Conservation (phyloP, 2,329 filamentous ascomycete genomes). For the Xylariomycetidae sp. region DNA sequence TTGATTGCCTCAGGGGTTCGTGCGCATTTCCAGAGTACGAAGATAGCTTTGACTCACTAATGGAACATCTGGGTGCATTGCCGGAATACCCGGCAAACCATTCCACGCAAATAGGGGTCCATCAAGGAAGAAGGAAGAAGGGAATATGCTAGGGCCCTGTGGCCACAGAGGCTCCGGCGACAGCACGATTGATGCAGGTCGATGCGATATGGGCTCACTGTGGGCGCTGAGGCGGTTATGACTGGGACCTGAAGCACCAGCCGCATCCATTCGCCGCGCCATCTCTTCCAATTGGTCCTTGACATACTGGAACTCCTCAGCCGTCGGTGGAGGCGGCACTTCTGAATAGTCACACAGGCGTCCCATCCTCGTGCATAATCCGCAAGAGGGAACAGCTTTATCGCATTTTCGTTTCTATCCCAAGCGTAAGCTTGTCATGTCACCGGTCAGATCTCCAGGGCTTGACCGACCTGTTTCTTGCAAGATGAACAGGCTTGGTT, state of each 20-base stretch:
- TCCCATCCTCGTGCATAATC: constrained; percentile 39
- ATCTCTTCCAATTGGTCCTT: constrained; percentile 33
- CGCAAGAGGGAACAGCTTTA: constrained; percentile 43
- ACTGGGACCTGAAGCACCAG: too few species aligned
- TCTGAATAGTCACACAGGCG: constrained; percentile 38
- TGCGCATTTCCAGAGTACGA: too few species aligned
- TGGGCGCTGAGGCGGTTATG: too few species aligned
- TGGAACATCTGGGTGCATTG: too few species aligned
- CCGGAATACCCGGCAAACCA: too few species aligned
- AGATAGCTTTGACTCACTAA: too few species aligned
- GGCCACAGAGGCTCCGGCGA: constrained; percentile 14
- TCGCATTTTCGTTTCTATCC: constrained; percentile 49
- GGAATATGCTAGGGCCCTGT: constrained; percentile 29
- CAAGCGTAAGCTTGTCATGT: neutral
- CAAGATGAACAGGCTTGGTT: constrained; percentile 39
- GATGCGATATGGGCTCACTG: too few species aligned
- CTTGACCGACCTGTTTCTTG: constrained; percentile 18
- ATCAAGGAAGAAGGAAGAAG: constrained; percentile 40
- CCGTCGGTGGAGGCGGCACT: constrained; percentile 28
- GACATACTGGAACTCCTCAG: constrained; percentile 35
- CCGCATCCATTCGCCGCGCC: constrained; percentile 17
- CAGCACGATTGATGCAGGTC: too few species aligned
- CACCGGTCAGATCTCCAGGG: too few species aligned
- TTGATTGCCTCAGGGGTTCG: too few species aligned
- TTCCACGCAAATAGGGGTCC: constrained; percentile 34